These are phyloP conservation scores for Leptomonas pyrrhocoris DNA, from an alignment of 208 protist genomes.

Conservation along the genomic window DNA sequence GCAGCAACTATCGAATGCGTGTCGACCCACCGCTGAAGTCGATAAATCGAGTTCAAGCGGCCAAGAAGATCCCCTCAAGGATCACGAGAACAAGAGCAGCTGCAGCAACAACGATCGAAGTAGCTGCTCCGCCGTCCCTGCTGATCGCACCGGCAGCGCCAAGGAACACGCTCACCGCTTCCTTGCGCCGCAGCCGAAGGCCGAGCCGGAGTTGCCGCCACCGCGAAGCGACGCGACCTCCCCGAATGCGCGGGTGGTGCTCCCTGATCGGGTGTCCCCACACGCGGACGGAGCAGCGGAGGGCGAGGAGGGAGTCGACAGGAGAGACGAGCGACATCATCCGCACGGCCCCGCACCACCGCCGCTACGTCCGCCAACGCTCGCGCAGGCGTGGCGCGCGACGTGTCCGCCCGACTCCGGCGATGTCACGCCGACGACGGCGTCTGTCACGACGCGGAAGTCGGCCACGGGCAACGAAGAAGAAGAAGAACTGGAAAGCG, in stretches of 20 bases:
- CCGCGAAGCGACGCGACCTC: not conserved
- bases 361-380: slow-evolving; percentile 6
- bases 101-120: too few relatives aligned
- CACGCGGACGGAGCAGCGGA: not conserved
- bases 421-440: slow-evolving; percentile 6
- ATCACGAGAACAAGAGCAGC: not conserved
- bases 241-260: too few relatives aligned
- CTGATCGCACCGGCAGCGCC: not conserved
- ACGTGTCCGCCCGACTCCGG: slow-evolving; percentile 29
- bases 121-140: not conserved
- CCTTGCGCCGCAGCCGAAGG: not conserved
- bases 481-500: too few relatives aligned
- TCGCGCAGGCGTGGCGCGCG: slow-evolving; percentile 3
- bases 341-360: not conserved
- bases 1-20: not conserved
- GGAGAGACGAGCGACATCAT: not conserved
- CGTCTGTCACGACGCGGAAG: slow-evolving; percentile 3
- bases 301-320: not conserved
- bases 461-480: not conserved
- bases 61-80: not conserved
- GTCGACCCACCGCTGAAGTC: not conserved
- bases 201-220: slow-evolving; percentile 6
- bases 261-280: not conserved
- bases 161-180: not conserved
- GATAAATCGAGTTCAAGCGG: not conserved